phyloP scores from a whole-genome alignment of 169 alveolate genomes.

The Plasmodium knowlesi region DNA sequence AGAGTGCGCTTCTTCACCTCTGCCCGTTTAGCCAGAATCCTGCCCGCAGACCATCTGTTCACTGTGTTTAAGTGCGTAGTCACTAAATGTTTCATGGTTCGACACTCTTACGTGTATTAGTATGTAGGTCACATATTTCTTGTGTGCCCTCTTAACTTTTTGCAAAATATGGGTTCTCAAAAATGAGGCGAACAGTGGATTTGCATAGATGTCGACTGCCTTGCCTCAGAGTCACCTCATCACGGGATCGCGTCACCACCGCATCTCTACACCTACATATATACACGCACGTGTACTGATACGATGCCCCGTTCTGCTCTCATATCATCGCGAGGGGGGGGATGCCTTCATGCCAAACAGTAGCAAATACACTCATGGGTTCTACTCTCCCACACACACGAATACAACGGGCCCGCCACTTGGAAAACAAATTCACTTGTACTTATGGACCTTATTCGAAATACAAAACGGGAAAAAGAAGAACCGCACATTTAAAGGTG shows the following conservation, averaged over 20 bases:
- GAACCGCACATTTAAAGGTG: not conserved
- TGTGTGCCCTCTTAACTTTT: not conserved
- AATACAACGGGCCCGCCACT: not conserved
- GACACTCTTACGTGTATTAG: not conserved
- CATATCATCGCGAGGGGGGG: not conserved
- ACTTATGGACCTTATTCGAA: not conserved
- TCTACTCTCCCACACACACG: not conserved
- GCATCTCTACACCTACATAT: conserved; percentile 6
- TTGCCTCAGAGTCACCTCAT: too few relatives aligned
- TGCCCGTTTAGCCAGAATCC: not conserved
- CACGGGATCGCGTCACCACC: not conserved
- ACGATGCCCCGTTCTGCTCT: not conserved
- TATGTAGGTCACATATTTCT: too few relatives aligned
- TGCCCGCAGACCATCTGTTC: not conserved
- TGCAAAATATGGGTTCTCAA: not conserved
- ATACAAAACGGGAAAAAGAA: not conserved
- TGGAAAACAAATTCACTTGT: not conserved
- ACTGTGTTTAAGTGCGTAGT: not conserved
- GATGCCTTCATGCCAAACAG: not conserved
- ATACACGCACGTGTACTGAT: not conserved
- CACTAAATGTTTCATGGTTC: not conserved
- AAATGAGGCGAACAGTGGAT: not conserved
- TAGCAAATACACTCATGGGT: not conserved
- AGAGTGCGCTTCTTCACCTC: not conserved
- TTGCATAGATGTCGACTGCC: not conserved